Percentiles rank a stretch among this genome's conserved stretches.
Conservation (phyloP, 148 eudicot species). For the Vaccinium corymbosum region DNA sequence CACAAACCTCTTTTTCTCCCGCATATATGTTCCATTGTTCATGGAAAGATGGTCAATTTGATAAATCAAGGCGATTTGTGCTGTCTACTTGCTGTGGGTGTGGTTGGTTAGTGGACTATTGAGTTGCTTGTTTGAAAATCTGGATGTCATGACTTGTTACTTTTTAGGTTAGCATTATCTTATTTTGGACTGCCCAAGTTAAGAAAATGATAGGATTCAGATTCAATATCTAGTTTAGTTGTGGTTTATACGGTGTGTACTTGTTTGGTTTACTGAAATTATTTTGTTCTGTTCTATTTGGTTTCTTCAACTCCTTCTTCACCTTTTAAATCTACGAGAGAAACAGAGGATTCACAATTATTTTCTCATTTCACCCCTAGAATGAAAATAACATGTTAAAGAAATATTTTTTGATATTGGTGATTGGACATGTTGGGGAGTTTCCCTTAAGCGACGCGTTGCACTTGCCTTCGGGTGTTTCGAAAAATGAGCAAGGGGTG, state of each 20-base stretch:
- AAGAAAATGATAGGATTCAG: neutral
- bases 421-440: neutral
- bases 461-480: too few species aligned
- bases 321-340: neutral
- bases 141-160: constrained; percentile 12
- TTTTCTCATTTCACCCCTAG: neutral
- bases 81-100: neutral
- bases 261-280: neutral
- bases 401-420: neutral
- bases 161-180: neutral
- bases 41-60: neutral
- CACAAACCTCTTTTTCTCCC: neutral
- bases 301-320: neutral
- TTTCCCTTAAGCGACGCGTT: too few species aligned
- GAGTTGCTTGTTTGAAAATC: neutral
- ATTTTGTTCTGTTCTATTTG: neutral
- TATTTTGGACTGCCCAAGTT: neutral
- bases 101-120: neutral
- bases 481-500: too few species aligned
- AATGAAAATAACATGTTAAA: neutral
- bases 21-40: neutral
- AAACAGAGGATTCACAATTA: neutral
- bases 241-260: neutral
- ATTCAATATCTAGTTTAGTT: neutral
- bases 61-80: neutral